A percentile compares a stretch with the other conserved stretches of the same genome.
Conservation (phyloP, 495 filamentous ascomycete species). For the Astrothelium macrocarpum region DNA sequence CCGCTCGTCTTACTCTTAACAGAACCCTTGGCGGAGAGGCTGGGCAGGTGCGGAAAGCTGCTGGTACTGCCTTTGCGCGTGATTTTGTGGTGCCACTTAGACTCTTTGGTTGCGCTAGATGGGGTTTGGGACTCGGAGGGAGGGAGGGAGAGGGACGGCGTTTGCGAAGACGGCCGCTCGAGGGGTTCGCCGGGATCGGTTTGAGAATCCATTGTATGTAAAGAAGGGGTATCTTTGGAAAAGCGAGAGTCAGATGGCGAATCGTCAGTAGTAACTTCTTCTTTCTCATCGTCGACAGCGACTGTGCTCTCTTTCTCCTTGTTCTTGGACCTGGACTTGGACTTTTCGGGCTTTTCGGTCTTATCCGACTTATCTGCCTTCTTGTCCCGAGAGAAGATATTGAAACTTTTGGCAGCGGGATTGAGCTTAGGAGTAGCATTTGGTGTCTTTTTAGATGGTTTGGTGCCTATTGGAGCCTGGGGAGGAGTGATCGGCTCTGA, state of each 20-base stretch:
- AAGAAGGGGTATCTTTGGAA: not conserved
- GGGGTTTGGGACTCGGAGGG: not conserved
- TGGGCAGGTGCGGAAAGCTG: not conserved
- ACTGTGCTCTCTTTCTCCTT: constrained; percentile 15
- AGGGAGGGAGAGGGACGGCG: not conserved
- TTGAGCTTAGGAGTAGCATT: constrained; percentile 23
- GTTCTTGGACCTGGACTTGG: constrained; percentile 13
- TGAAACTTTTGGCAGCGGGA: constrained; percentile 32
- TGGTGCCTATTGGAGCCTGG: constrained; percentile 33
- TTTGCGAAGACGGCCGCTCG: not conserved
- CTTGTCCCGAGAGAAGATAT: constrained; percentile 26
- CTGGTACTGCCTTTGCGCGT: constrained; percentile 4
- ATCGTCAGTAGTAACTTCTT: not conserved
- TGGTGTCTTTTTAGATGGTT: constrained; percentile 16
- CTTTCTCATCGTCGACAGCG: not conserved
- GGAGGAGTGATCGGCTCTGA: constrained; percentile 22
- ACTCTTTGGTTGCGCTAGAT: not conserved
- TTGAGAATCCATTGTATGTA: not conserved
- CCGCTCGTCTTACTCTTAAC: not conserved
- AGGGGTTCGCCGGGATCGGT: not conserved
- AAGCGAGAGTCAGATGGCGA: constrained; percentile 1
- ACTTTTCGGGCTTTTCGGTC: constrained; percentile 12
- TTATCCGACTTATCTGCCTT: constrained; percentile 23
- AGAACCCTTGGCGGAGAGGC: not conserved
- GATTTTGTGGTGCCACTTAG: constrained; percentile 4